Percentiles rank a stretch among this genome's conserved stretches.
Conservation (phyloP, 805 yeast species). For the Candida namnaoensis region DNA sequence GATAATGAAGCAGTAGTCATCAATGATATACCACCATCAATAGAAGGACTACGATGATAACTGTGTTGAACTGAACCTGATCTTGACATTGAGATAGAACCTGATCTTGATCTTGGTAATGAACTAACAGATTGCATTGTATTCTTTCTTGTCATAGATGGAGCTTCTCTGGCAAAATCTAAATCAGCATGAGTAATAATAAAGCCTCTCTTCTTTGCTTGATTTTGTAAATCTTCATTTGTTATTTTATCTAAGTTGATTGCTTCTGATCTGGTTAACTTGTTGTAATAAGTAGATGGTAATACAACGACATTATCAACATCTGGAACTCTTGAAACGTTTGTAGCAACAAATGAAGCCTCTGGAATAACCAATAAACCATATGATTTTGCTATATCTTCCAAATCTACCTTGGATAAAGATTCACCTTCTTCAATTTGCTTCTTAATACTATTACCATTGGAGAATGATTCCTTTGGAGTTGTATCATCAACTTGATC, state of each 20-base stretch:
- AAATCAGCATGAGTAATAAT: conserved; percentile 15
- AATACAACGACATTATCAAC: conserved; percentile 48
- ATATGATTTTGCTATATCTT: conserved; percentile 30
- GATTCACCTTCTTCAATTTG: not conserved
- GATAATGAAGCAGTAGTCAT: conserved; percentile 58
- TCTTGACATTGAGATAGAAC: conserved; percentile 7
- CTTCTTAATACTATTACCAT: too few species aligned
- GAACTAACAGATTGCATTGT: conserved; percentile 15
- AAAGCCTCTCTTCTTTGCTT: conserved; percentile 44
- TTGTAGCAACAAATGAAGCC: conserved; percentile 54
- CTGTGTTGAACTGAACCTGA: conserved; percentile 5
- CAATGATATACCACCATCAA: conserved; percentile 26
- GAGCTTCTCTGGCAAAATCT: conserved; percentile 8
- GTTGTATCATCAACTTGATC: conserved; percentile 7
- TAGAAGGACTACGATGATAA: conserved; percentile 15
- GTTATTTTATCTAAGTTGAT: conserved; percentile 34
- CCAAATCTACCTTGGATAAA: conserved; percentile 19
- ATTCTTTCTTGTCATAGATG: conserved; percentile 9
- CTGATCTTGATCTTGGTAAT: conserved; percentile 10
- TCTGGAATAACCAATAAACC: conserved; percentile 51
- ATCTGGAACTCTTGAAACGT: conserved; percentile 47
- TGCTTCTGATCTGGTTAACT: conserved; percentile 37
- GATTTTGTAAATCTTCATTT: conserved; percentile 33
- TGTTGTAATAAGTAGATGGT: conserved; percentile 57
- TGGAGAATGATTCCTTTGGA: too few species aligned